Conservation (phyloP, 164 flowering plant genomes). For the Dillenia turbinata region DNA sequence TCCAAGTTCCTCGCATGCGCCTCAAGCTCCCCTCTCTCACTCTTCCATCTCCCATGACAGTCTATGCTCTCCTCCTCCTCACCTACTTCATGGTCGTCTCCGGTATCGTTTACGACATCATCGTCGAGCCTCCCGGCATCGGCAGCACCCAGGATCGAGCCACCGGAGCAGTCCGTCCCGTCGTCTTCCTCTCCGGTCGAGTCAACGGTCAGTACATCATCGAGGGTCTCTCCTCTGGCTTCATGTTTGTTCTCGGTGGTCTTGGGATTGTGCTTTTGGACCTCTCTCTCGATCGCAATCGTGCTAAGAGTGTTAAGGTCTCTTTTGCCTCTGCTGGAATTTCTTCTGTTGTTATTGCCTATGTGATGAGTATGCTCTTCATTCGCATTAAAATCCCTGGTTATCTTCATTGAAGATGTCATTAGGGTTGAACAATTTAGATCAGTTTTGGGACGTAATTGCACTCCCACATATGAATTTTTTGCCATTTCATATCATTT, state of each 20-base stretch:
- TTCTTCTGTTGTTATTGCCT: slow-evolving; percentile 56
- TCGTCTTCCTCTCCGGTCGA: slow-evolving; percentile 84
- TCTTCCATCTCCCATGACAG: slow-evolving; percentile 82
- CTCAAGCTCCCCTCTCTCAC: slow-evolving; percentile 81
- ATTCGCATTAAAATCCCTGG: slow-evolving; percentile 91
- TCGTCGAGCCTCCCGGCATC: slow-evolving; percentile 98
- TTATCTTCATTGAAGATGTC: slow-evolving; percentile 51
- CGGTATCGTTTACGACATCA: slow-evolving; percentile 94
- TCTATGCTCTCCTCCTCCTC: slow-evolving; percentile 69
- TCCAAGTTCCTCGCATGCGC: slow-evolving; percentile 83
- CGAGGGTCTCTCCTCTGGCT: slow-evolving; percentile 93
- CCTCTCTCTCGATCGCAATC: slow-evolving; percentile 67
- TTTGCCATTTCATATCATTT: no score
- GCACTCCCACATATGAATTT: no score
- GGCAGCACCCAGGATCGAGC: slow-evolving; percentile 79
- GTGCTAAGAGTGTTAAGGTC: slow-evolving; percentile 59
- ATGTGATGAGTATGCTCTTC: slow-evolving; percentile 94
- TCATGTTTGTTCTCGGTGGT: slow-evolving; percentile 98
- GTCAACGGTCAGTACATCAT: slow-evolving; percentile 99
- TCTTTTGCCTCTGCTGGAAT: slow-evolving; percentile 73
- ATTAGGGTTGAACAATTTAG: background rate
- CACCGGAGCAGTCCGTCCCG: slow-evolving; percentile 82
- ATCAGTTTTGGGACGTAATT: no score
- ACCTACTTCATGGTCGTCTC: slow-evolving; percentile 96
- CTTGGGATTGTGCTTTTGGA: slow-evolving; percentile 79